A percentile compares a stretch with the other conserved stretches of the same genome.
Evolutionary conservation across 208 protist species (phyloP).

Genomic region (Borovskyia barvae): DNA sequence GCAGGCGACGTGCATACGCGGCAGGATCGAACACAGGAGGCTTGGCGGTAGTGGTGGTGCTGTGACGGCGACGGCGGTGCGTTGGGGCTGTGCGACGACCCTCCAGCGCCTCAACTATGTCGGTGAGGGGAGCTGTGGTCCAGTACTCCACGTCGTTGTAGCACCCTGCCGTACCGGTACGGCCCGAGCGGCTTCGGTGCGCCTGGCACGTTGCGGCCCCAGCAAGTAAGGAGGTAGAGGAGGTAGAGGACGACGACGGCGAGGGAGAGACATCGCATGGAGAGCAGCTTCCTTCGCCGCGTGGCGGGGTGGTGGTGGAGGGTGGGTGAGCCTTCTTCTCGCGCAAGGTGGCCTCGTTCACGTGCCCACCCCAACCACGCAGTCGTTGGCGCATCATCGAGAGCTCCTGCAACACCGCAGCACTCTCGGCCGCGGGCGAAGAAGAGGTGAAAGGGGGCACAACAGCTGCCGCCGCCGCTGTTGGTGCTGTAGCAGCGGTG

Average conservation of each 20-base stretch:
- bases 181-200: neutral
- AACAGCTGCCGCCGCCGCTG: neutral
- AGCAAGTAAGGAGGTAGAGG: neutral
- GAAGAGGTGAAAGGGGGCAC: neutral
- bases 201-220: neutral
- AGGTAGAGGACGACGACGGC: neutral
- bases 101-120: conserved; percentile 21
- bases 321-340: neutral
- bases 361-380: neutral
- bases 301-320: neutral
- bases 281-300: conserved; percentile 2
- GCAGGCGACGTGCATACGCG: conserved; percentile 13
- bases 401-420: conserved; percentile 20
- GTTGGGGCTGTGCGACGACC: neutral
- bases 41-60: neutral
- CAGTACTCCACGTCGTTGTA: conserved; percentile 11
- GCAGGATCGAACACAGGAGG: conserved; percentile 6
- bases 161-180: neutral
- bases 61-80: neutral
- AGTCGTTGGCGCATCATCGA: conserved; percentile 12
- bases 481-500: neutral
- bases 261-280: conserved; percentile 15
- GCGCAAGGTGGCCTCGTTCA: neutral
- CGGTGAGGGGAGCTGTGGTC: conserved; percentile 9
- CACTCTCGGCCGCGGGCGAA: conserved; percentile 14